Evolutionary conservation across 345 rosid genomes (phyloP), one percentile per base, ranked within the genome.

Genomic region (Hevea brasiliensis): DNA sequence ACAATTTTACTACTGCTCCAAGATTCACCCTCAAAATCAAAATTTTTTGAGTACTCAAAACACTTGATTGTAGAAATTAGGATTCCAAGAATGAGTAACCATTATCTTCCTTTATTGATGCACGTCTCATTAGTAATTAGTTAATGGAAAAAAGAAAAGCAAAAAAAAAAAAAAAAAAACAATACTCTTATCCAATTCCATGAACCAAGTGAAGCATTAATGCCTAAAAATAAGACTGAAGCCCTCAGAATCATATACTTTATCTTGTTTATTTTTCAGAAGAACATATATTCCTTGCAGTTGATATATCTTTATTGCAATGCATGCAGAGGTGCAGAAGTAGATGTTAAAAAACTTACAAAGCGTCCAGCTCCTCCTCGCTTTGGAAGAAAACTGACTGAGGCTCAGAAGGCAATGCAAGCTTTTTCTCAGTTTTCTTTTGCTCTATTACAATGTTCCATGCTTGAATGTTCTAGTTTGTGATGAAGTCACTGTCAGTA

Each of bases 341-440:
- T 92, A 21, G 98, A 94, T 80, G 98, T 94, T 56, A 94, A 89
- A 83, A 81, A 89, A 67, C 86, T 94, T 23, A 71, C 92, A 4
- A 94, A 94, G 84, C 92, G 98, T 71, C 98, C 98, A 1, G 94
- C 96, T 72, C 98, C 98, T 72, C 97, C 98, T 0, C 93, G 97
- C 56, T 92, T 94, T 48, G 98, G 98, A 65, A 89, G 93, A 77
- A 94, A 94, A 83, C 77, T 94, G 79, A 87, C 97, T 0, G 97
- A 94, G 40, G 81, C 92, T 81, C 98, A 94, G 59, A 93, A 91
- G 98, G 97, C 74, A 78, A 78, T n/a, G 78, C 44, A 32, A 32
- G 3, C 37, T 21, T 29, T 14, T 48, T 48, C 12, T 0, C 14
- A 0, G 12, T 3, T 35, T 65, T 6, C 23, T 7, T 7, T 57